Evolutionary conservation across 2,329 filamentous ascomycete genomes (phyloP).

Genomic region (Venturiaceae sp.): DNA sequence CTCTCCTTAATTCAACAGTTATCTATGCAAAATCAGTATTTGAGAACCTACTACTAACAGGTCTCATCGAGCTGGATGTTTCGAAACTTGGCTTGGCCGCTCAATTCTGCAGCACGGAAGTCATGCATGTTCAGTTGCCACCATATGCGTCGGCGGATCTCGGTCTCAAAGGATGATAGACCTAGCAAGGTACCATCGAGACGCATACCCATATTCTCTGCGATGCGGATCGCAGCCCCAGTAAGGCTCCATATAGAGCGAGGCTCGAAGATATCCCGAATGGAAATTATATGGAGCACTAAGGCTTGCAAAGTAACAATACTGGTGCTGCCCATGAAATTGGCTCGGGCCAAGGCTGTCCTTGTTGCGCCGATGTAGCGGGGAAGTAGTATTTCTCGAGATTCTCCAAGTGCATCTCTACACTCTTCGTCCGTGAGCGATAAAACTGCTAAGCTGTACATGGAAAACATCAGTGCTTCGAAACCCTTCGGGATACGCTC

Average conservation of each 20-base stretch:
- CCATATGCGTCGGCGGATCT: slow-evolving; percentile 23
- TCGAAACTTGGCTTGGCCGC: background rate
- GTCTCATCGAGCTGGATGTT: background rate
- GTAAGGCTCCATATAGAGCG: slow-evolving; percentile 10
- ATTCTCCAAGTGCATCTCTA: slow-evolving; percentile 13
- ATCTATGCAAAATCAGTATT: background rate
- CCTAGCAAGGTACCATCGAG: slow-evolving; percentile 17
- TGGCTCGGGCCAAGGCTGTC: slow-evolving; percentile 15
- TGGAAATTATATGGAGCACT: slow-evolving; percentile 15
- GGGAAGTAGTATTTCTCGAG: slow-evolving; percentile 13
- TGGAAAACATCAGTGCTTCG: slow-evolving; percentile 23
- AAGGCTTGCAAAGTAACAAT: slow-evolving; percentile 19
- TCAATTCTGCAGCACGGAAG: background rate
- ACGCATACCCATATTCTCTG: slow-evolving; percentile 15
- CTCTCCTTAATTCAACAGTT: background rate
- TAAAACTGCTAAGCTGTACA: slow-evolving; percentile 21
- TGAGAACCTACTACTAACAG: too few species aligned
- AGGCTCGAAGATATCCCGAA: background rate
- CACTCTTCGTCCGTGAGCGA: slow-evolving; percentile 21
- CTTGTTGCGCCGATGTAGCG: slow-evolving; percentile 16
- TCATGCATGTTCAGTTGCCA: slow-evolving; percentile 13
- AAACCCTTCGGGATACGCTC: slow-evolving; percentile 13
- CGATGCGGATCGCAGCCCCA: slow-evolving; percentile 13
- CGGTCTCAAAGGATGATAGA: slow-evolving; percentile 22
- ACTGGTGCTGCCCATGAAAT: slow-evolving; percentile 18